Evolutionary conservation across 768 basidiomycete species (phyloP).

Genomic region (Suillus lakei): DNA sequence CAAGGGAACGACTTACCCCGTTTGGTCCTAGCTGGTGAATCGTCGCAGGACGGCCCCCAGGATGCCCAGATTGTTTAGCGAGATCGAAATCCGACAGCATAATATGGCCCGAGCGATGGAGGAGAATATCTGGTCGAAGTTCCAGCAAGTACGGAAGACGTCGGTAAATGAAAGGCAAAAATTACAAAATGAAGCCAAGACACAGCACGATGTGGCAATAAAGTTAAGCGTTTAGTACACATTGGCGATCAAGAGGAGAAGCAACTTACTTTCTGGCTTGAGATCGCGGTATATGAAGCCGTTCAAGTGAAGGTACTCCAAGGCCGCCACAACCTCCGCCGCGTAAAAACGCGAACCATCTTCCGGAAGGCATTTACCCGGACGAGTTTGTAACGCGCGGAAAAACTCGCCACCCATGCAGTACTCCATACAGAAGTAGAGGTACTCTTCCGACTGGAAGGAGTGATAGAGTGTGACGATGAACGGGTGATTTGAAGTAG

Average conservation of each 20-base stretch:
- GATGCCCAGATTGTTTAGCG: conserved; percentile 91
- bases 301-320: conserved; percentile 99
- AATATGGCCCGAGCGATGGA: conserved; percentile 98
- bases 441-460: conserved; percentile 96
- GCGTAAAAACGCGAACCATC: conserved; percentile 97
- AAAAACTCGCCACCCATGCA: conserved; percentile 99
- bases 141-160: conserved; percentile 11
- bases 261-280: conserved; percentile 94
- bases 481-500: conserved; percentile 98
- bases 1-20: conserved; percentile 62
- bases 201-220: conserved; percentile 12
- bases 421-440: conserved; percentile 99
- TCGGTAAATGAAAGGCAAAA: conserved; percentile 1
- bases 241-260: conserved; percentile 9
- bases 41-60: conserved; percentile 83
- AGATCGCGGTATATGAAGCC: conserved; percentile 99
- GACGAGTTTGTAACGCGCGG: conserved; percentile 92
- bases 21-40: conserved; percentile 86
- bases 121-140: conserved; percentile 77
- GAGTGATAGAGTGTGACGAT: conserved; percentile 99
- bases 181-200: background rate
- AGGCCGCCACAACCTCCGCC: conserved; percentile 95
- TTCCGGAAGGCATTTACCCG: conserved; percentile 95
- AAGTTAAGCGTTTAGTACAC: conserved; percentile 11
- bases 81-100: conserved; percentile 99